phyloP scores from a whole-genome alignment of 352 stramenopile species.

The Globisporangium radiosum region DNA sequence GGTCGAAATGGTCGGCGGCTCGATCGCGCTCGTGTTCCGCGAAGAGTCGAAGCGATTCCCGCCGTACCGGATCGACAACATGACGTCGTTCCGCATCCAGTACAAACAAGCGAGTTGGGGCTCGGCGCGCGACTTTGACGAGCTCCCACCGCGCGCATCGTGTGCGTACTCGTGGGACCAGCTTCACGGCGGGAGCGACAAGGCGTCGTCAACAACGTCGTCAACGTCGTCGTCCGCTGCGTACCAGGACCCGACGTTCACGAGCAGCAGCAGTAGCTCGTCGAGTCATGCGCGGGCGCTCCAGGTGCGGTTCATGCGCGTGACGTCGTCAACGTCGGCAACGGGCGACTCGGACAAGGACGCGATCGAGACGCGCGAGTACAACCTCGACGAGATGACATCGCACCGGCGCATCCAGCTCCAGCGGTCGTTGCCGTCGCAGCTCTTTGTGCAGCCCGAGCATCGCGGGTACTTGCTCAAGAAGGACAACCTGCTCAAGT shows the following conservation, averaged over 20 bases:
- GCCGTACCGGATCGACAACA: slow-evolving; percentile 89
- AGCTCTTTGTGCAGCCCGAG: slow-evolving; percentile 73
- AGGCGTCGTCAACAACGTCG: slow-evolving; percentile 40
- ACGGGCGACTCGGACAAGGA: slow-evolving; percentile 62
- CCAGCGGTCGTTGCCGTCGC: slow-evolving; percentile 70
- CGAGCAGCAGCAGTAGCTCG: slow-evolving; percentile 37
- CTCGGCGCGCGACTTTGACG: slow-evolving; percentile 65
- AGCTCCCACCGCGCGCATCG: slow-evolving; percentile 61
- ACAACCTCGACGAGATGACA: slow-evolving; percentile 85
- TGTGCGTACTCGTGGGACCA: slow-evolving; percentile 86
- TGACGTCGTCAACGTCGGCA: slow-evolving; percentile 64
- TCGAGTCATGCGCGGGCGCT: slow-evolving; percentile 58
- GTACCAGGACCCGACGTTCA: slow-evolving; percentile 64
- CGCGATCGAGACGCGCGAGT: slow-evolving; percentile 80
- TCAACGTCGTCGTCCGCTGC: slow-evolving; percentile 44
- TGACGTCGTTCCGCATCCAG: slow-evolving; percentile 85
- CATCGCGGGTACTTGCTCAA: slow-evolving; percentile 78
- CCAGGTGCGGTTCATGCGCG: slow-evolving; percentile 84
- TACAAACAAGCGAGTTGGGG: slow-evolving; percentile 82
- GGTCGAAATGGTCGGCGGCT: slow-evolving; percentile 81
- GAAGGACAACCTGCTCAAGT: slow-evolving; percentile 87
- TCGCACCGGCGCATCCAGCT: slow-evolving; percentile 75
- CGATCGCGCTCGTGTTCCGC: slow-evolving; percentile 77
- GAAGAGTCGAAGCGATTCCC: slow-evolving; percentile 84
- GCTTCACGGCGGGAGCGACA: slow-evolving; percentile 57